Base-by-base conservation (phyloP, 768 basidiomycete genomes). In the Punctularia strigosozonata region DNA sequence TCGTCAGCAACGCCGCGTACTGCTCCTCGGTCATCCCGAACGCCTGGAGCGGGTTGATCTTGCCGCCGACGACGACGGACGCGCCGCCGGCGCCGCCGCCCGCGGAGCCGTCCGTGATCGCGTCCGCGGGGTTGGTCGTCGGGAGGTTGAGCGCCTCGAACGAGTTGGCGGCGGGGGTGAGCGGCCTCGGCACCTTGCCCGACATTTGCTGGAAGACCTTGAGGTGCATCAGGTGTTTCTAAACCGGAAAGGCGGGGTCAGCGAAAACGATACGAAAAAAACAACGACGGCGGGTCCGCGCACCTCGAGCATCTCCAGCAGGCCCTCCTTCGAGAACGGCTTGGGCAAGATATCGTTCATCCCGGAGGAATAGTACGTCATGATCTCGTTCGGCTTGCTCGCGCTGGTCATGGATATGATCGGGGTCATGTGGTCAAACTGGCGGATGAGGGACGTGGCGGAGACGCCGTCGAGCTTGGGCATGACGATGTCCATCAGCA, bases 341-440 rank as follows among this genome's bases (percentile, higher is more conserved):
- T 98, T 98, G 6, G 91, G 85, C 14, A 98, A 65, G 41, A 95
- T 84, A 60, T 97, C 92, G 58, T 92, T 97, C 92, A 97, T 97
- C 14, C 74, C 84, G 30, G 79, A 80, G 21, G 80, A 78, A 56
- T 82, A 84, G 53, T 92, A 94, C 6, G 80, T 86, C 76, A 92
- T 79, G 45, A 94, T 82, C 58, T 94, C 85, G 59, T 83, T 81
- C 20, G 91, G 90, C 50, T 88, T 84, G 39, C 86, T 88, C 57
- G 91, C 94, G 51, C 79, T 82, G 38, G 92, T 98, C 94, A 98
- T 98, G 18, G 90, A 94, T 47, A 98, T 95, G 56, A 98, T 97
- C 4, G 94, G 94, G 30, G 92, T 95, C 65, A 80, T 82, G 42
- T 79, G 77, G 62, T 97, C 91, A 54, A 97, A 98, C 61, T 91